Evolutionary conservation across 2,329 filamentous ascomycete genomes (phyloP), one percentile per base, ranked within the genome.

Genomic region (Magnaporthiopsis poae): DNA sequence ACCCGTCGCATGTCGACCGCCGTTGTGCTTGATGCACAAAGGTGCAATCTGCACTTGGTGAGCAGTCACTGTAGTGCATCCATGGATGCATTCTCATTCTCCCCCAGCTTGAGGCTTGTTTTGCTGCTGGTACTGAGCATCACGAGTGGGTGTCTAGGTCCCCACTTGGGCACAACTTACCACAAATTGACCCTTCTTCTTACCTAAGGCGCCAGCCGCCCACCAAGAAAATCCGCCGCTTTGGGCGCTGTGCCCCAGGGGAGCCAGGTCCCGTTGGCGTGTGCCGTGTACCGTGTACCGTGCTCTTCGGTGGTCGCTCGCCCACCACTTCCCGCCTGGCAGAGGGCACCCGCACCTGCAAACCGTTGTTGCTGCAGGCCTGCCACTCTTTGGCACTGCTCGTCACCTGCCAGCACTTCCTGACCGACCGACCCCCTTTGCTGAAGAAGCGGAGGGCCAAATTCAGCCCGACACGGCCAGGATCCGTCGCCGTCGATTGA

Each of bases 401-500:
- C 12, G 65, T 66, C 65, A 66, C 60, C 61, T 66, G 60, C 65
- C 60, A 62, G 46, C 60, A 21, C 36, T 64, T 64, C 60, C 27
- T 61, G 60, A 61, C 60, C 60, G 60, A 61, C 60, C 46, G 60
- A 61, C 60, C 46, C 39, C 46, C 46, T 56, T 56, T 56, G 46
- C 46, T 56, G 46, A 56, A 56, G 46, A 56, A 56, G 46, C 21
- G 46, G 46, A 56, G 46, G 46, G 21, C 62, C 62, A 64, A 27
- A 64, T 21, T 25, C 61, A 64, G 62, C 62, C 63, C 46, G 52
- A 65, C 46, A 46, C 39, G 36, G 52, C 52, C 63, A 35, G 61
- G 31, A 61, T 33, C 60, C 31, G 60, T 61, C 60, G 25, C 12
- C 25, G 27, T 29, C 27, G 60, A 25, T 52, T 64, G 36, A 46